Evolutionary conservation across 805 yeast genomes (phyloP), one percentile per base, ranked within the genome.

Genomic region (Pichia cephalocereana): DNA sequence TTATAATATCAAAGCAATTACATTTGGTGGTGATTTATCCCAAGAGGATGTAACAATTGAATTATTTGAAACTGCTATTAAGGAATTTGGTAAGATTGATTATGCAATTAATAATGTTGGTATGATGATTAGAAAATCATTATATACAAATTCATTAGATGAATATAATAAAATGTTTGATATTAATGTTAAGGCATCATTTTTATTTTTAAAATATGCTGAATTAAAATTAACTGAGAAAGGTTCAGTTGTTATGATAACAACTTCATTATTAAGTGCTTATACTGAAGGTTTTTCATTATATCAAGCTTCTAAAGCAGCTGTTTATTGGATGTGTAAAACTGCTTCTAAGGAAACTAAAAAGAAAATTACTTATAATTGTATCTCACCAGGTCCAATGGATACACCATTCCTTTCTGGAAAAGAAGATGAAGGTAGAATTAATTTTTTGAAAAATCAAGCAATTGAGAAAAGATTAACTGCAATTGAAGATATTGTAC

Each of bases 21-120:
- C 66, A 2, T 69, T 61, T 55, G 75, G 72, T 54, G 76, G 74
- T 17, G 68, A 69, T 40, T 63, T 79, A 44, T 62, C 68, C 26
- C 56, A 58, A 2, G 79, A 77, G 43, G 64, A 54, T 0, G 76
- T 71, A 11, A 65, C 71, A 36, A 60, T 64, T 19, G 62, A 67
- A 30, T 62, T 81, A 46, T 81, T 82, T 55, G 71, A 63, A n/a
- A 63, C 61, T 11, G 76, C 80, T 8, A 66, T 66, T 46, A 50
- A 60, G 14, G 61, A 65, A 39, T 72, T 78, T 48, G 83, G 82
- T 37, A 58, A 64, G 18, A 66, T 78, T 53, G 84, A 82, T 56
- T 70, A 77, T 58, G 86, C 86, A n/a, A 69, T 82, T 56, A 80
- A 80, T 66, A 80, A 78, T 54, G 81, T 80, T 38, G 87, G 87